Base-by-base conservation (phyloP, 192 early-diverging fungal genomes). In the Gonapodya prolifera region DNA sequence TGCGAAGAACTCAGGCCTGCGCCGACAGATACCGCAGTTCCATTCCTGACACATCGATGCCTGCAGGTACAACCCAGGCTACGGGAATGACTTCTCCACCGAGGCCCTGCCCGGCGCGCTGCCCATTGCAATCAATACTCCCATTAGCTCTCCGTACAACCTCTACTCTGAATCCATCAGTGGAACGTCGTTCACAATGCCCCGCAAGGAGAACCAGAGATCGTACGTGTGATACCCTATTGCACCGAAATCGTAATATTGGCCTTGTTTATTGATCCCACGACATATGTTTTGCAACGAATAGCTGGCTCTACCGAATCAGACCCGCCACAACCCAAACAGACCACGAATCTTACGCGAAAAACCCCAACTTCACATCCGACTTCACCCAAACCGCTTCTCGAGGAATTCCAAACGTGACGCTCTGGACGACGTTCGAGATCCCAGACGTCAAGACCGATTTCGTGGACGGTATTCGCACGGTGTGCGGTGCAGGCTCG, bases 241-340 rank as follows among this genome's bases (percentile, higher is more conserved):
- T n/a, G n/a, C n/a, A n/a, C n/a, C n/a, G n/a, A n/a, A n/a, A n/a
- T n/a, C n/a, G n/a, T n/a, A n/a, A n/a, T n/a, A n/a, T n/a, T n/a
- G n/a, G n/a, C n/a, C n/a, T n/a, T 23, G 8, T 61, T 61, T 61
- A 23, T 16, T 16, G 23, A 23, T 61, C 45, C 45, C 45, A 61
- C 45, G 23, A 8, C 45, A 61, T 23, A 23, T 16, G 45, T 23
- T 61, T 23, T 61, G 8, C 23, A 30, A 32, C 32, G 0, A 36
- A 31, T 80, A 93, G 92, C 76, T 99, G 97, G 97, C 82, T 99
- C 34, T 99, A 99, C 83, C 94, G 97, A 79, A 94, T 99, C 81
- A 92, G 89, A 32, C 95, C 97, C 18, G 94, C 95, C 0, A 95
- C 71, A 32, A 30, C 71, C 28, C 71, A 73, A 73, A 32, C 8